Base-by-base conservation (phyloP, 1,284 basidiomycete species). In the Ceratorhiza oryzae-sativae region DNA sequence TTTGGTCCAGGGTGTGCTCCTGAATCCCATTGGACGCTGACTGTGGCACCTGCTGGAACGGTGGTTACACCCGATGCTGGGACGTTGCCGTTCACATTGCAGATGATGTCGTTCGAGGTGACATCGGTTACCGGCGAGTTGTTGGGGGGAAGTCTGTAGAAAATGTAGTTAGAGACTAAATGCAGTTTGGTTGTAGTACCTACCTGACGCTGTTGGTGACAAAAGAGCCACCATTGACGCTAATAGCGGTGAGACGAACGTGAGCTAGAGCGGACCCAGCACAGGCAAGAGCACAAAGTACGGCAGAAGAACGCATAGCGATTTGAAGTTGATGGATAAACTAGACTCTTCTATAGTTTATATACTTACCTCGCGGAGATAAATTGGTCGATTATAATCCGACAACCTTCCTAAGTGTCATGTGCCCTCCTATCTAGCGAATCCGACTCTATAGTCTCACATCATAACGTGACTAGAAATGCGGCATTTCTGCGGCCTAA, bases 11-110 rank as follows among this genome's bases (percentile, higher is more conserved):
- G 51, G 34, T 68, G 48, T 1, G 72, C 72, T 6, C 72, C 55
- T 45, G 25, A 30, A 45, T 39, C 62, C 65, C 72, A 74, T 39
- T 74, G 61, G 5, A 59, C 63, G 23, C 48, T 42, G 23, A 71
- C 62, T 1, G 72, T 73, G n/a, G 73, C 65, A 25, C 73, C 73
- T n/a, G 73, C 73, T 20, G 73, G 72, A 25, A 71, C 59, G 45
- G 15, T 73, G 5, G 63, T 73, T 27, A 73, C 70, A 39, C 61
- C 63, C 18, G 71, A 49, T 12, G 41, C 72, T 20, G 42, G 53
- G 45, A 41, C 23, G 55, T 61, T 67, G n/a, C 62, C 72, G 46
- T 58, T 58, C 15, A 56, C 72, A 32, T 73, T 73, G 65, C 72
- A 73, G 32, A 62, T 71, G 41, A 70, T 60, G 36, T 73, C 32